Evolutionary conservation across 495 filamentous ascomycete genomes (phyloP).

Genomic region (Trichoderma reesei): DNA sequence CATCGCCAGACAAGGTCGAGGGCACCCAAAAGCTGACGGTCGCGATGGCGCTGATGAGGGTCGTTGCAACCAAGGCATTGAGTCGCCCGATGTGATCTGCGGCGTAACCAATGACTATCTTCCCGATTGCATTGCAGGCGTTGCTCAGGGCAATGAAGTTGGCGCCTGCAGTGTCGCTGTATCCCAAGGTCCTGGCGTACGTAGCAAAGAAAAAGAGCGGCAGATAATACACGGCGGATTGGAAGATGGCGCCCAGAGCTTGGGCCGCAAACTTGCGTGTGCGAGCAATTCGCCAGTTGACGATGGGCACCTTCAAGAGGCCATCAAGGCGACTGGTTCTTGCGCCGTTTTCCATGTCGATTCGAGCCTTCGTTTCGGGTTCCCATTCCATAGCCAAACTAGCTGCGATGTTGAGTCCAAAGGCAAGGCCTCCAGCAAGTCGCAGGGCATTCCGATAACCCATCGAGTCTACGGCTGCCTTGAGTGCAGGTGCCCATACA

Average conservation of each 20-base stretch:
- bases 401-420: slow-evolving; percentile 20
- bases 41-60: slow-evolving; percentile 27
- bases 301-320: slow-evolving; percentile 19
- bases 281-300: slow-evolving; percentile 23
- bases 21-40: slow-evolving; percentile 33
- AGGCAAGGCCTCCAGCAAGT: slow-evolving; percentile 26
- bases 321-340: neutral
- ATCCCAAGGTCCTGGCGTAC: slow-evolving; percentile 31
- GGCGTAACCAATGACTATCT: slow-evolving; percentile 19
- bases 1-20: slow-evolving; percentile 18
- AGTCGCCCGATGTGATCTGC: slow-evolving; percentile 26
- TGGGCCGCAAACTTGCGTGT: slow-evolving; percentile 28
- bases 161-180: slow-evolving; percentile 24
- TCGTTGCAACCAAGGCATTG: slow-evolving; percentile 30
- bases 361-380: slow-evolving; percentile 12
- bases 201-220: slow-evolving; percentile 33
- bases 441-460: slow-evolving; percentile 33
- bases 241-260: slow-evolving; percentile 24
- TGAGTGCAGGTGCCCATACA: slow-evolving; percentile 35
- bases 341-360: neutral
- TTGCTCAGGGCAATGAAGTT: slow-evolving; percentile 25
- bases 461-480: slow-evolving; percentile 20
- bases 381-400: slow-evolving; percentile 27
- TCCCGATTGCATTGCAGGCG: slow-evolving; percentile 18
- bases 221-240: slow-evolving; percentile 32